Evolutionary conservation across 495 filamentous ascomycete species (phyloP), one percentile per base, ranked within the genome.

Genomic region (Monascus purpureus): DNA sequence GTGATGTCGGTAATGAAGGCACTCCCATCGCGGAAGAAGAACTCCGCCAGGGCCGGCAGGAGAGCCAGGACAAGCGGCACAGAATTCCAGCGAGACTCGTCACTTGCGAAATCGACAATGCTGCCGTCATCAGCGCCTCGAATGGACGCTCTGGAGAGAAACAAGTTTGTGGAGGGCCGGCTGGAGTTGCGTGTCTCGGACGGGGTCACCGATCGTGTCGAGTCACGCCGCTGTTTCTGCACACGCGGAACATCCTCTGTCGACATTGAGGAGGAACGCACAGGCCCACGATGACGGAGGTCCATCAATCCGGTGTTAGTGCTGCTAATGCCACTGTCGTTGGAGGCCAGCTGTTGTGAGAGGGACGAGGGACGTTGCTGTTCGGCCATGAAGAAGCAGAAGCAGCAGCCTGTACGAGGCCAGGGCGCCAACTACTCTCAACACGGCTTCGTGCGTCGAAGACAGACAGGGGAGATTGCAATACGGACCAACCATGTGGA

Each of bases 1-100:
- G 85, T 78, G 6, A 90, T 51, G 45, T 97, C 90, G 2, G 87
- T 94, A 22, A 85, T 68, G 34, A 94, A 65, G 2, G 73, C 66
- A 40, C 76, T 75, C 3, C 90, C 90, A 57, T 93, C 80, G 29
- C 77, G 65, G 48, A 93, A 90, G 33, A 96, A 64, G 25, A 94
- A 52, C 0, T 87, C 90, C 1, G 73, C 88, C 11, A 93, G 39
- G 0, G 87, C 85, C 1, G 90, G 90, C 23, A 97, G 53, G 23
- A 95, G 61, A 2, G 82, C 86, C 41, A 95, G 74, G 0, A 70
- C 73, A 23, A 97, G 62, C 0, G 92, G 86, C 2, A 79, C 57
- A 0, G 72, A 81, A 41, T 88, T 72, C 75, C 81, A 90, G 46
- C 69, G 55, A 11, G 75, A 75, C 31, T 69, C 59, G 22, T 77